phyloP scores from a whole-genome alignment of 129 eudicot genomes.

The Helichrysum umbraculigerum region DNA sequence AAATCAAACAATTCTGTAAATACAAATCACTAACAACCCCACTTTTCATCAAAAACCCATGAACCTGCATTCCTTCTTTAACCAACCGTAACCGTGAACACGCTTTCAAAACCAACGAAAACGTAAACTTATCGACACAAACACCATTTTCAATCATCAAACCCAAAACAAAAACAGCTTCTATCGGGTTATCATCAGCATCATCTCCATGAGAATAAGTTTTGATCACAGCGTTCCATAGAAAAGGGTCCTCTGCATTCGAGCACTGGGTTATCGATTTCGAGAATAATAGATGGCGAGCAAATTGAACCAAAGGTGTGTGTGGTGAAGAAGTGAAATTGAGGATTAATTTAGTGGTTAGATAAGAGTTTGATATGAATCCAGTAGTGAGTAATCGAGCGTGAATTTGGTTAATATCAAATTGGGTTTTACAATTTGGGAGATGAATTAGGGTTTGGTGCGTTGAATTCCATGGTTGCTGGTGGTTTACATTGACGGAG shows the following conservation, averaged over 20 bases:
- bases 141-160: conserved; percentile 63
- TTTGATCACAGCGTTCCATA: conserved; percentile 64
- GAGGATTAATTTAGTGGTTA: conserved; percentile 56
- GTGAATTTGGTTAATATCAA: conserved; percentile 63
- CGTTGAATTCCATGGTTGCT: conserved; percentile 64
- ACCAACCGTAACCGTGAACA: conserved; percentile 48
- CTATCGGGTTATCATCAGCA: conserved; percentile 47
- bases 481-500: conserved; percentile 43
- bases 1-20: conserved; percentile 60
- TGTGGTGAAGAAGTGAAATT: conserved; percentile 44
- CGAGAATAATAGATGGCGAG: conserved; percentile 45
- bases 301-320: conserved; percentile 54
- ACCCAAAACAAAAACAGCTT: conserved; percentile 48
- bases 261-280: neutral
- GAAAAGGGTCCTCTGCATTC: conserved; percentile 48
- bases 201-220: conserved; percentile 60
- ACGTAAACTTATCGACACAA: conserved; percentile 53
- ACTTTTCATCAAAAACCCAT: conserved; percentile 53
- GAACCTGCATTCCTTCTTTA: conserved; percentile 65
- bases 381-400: conserved; percentile 67
- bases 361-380: conserved; percentile 38
- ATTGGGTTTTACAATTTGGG: conserved; percentile 59
- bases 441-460: conserved; percentile 45
- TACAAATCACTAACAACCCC: conserved; percentile 52
- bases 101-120: conserved; percentile 65